A percentile compares a stretch with the other conserved stretches of the same genome.
These are phyloP conservation scores for Chlorella sp. DNA, from an alignment of 139 green algal species.

Conservation along the genomic window DNA sequence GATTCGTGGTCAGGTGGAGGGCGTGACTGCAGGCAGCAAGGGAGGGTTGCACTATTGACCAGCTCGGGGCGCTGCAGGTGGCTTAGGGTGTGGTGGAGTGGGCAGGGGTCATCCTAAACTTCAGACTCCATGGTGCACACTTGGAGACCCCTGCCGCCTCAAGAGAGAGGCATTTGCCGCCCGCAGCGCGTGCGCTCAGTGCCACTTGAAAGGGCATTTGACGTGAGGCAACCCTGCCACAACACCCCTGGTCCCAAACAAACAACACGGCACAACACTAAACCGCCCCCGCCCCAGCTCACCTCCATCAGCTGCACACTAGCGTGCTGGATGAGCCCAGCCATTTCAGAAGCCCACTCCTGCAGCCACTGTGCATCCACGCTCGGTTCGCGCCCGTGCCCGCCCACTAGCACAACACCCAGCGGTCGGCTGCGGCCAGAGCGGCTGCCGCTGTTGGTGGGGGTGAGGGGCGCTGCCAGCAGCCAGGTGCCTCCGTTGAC, in stretches of 20 bases:
- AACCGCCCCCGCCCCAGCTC: background rate
- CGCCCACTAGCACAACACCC: slow-evolving; percentile 24
- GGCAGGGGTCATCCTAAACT: too few species aligned
- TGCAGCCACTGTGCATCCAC: slow-evolving; percentile 31
- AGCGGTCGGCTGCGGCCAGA: background rate
- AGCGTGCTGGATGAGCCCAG: slow-evolving; percentile 14
- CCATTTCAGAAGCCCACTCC: slow-evolving; percentile 35
- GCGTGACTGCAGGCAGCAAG: background rate
- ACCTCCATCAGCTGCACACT: slow-evolving; percentile 39
- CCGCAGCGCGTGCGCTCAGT: too few species aligned
- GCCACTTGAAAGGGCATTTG: background rate
- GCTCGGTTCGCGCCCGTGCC: background rate
- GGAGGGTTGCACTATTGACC: background rate
- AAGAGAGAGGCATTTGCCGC: too few species aligned
- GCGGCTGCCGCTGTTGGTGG: background rate
- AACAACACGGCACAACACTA: background rate
- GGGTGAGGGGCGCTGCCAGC: slow-evolving; percentile 15
- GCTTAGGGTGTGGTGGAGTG: too few species aligned
- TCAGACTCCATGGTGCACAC: too few species aligned
- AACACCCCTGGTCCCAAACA: background rate
- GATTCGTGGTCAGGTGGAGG: background rate
- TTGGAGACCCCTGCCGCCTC: too few species aligned
- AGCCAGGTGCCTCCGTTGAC: slow-evolving; percentile 9
- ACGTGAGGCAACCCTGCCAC: background rate
- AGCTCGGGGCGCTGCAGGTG: background rate